Base-by-base conservation (phyloP, 139 green algal genomes). In the Asterochloris erici region DNA sequence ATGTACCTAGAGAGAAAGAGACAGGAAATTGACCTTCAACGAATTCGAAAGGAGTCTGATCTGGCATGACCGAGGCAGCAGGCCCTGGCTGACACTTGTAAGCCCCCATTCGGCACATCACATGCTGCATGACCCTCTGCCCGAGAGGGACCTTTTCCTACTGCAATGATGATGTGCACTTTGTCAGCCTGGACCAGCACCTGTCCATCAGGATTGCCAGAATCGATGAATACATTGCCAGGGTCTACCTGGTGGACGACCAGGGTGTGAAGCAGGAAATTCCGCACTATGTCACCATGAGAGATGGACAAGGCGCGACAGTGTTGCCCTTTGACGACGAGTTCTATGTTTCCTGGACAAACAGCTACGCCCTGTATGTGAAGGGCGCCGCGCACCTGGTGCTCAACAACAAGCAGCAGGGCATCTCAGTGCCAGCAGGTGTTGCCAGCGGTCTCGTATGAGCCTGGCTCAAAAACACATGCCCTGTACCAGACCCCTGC, bases 321-420 rank as follows among this genome's bases (percentile, higher is more conserved):
- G 23, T 76, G 70, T 12, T 19, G 21, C 70, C 70, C 16, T 76
- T 76, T 29, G 15, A 38, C 15, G 24, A 76, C 70, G n/a, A 76
- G 12, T 76, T 76, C 24, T 19, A 29, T 12, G n/a, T 76, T 19
- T 29, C 70, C 23, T 76, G 23, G 70, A 27, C 23, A 29, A 19
- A 76, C 70, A 76, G 70, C 70, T 76, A 76, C 70, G n/a, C 70
- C 17, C 70, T 76, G 24, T 76, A n/a, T 15, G 70, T 76, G 23
- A 76, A 76, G 12, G 70, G 70, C 17, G 15, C 17, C 15, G 17
- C 70, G 16, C n/a, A 54, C 70, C 17, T 76, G 70, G 24, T 29
- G 17, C 70, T 76, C n/a, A 19, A 76, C 70, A 76, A 76, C 14
- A 14, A 76, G 21, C 70, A 76, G 70, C 70, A 76, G 70, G 17